These are phyloP conservation scores for Leptographium galeiforme DNA, from an alignment of 2,329 filamentous ascomycete genomes.

Conservation along the genomic window DNA sequence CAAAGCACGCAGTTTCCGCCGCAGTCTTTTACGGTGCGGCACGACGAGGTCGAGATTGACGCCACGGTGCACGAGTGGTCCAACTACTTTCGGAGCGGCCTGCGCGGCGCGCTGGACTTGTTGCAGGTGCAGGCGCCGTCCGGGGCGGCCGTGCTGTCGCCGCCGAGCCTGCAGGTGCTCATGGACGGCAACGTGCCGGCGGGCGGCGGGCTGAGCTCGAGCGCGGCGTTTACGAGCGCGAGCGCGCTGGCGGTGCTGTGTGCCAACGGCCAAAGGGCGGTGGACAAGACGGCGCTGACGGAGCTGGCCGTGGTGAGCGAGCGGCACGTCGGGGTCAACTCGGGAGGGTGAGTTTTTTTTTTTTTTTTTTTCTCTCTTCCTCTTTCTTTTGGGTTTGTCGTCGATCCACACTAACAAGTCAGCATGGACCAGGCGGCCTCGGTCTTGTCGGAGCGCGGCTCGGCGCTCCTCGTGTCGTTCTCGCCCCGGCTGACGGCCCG, in stretches of 20 bases:
- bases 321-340: slow-evolving; percentile 88
- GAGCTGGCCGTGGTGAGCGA: slow-evolving; percentile 93
- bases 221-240: slow-evolving; percentile 84
- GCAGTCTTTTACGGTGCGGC: slow-evolving; percentile 59
- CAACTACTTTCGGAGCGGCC: slow-evolving; percentile 94
- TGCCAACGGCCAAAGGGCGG: slow-evolving; percentile 62
- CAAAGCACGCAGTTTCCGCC: slow-evolving; percentile 61
- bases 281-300: slow-evolving; percentile 85
- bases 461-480: slow-evolving; percentile 84
- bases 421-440: slow-evolving; percentile 97
- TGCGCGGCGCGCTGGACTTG: slow-evolving; percentile 68
- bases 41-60: slow-evolving; percentile 59
- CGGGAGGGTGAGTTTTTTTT: slow-evolving; percentile 55
- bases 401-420: not conserved
- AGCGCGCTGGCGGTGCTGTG: slow-evolving; percentile 78
- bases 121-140: slow-evolving; percentile 58
- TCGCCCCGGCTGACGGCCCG: slow-evolving; percentile 62
- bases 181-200: slow-evolving; percentile 87
- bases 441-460: slow-evolving; percentile 77
- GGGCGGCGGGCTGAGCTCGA: slow-evolving; percentile 84
- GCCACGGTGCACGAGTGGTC: slow-evolving; percentile 82
- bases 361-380: not conserved
- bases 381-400: not conserved
- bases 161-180: slow-evolving; percentile 71
- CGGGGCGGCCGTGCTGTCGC: slow-evolving; percentile 32